A percentile compares a stretch with the other conserved stretches of the same genome.
phyloP scores from a whole-genome alignment of 768 basidiomycete genomes.

The Phanerodontia chrysosporium region DNA sequence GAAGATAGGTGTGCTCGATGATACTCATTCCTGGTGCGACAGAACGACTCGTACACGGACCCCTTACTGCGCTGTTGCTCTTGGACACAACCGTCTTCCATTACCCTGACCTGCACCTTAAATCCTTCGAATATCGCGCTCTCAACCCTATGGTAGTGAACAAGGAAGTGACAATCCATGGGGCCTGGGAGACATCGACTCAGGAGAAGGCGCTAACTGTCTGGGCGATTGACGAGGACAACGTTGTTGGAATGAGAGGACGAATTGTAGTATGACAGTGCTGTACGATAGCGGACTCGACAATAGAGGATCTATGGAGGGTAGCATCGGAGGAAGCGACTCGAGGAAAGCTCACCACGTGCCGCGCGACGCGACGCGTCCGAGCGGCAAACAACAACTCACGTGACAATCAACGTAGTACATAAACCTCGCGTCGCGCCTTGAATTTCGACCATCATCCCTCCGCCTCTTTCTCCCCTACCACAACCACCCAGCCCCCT shows the following conservation, averaged over 20 bases:
- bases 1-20: not conserved
- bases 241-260: slow-evolving; percentile 66
- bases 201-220: slow-evolving; percentile 37
- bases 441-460: slow-evolving; percentile 17
- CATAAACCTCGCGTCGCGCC: slow-evolving; percentile 15
- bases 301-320: too few species aligned
- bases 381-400: not conserved
- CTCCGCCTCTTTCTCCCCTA: slow-evolving; percentile 10
- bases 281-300: too few species aligned
- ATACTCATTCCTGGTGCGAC: not conserved
- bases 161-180: slow-evolving; percentile 42
- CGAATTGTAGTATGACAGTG: slow-evolving; percentile 26
- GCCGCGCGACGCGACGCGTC: slow-evolving; percentile 6
- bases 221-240: slow-evolving; percentile 57
- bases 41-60: slow-evolving; percentile 86
- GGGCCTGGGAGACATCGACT: slow-evolving; percentile 30
- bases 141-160: slow-evolving; percentile 60
- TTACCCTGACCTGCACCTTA: slow-evolving; percentile 43
- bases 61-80: slow-evolving; percentile 75
- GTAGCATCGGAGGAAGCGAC: too few species aligned
- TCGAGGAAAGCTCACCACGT: not conserved
- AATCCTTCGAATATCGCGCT: slow-evolving; percentile 65
- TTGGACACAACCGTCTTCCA: slow-evolving; percentile 56
- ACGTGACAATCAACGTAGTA: slow-evolving; percentile 11
- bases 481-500: slow-evolving; percentile 11